These are phyloP conservation scores for Acanthamoeba royreba DNA, from an alignment of 208 protist species.

Conservation along the genomic window DNA sequence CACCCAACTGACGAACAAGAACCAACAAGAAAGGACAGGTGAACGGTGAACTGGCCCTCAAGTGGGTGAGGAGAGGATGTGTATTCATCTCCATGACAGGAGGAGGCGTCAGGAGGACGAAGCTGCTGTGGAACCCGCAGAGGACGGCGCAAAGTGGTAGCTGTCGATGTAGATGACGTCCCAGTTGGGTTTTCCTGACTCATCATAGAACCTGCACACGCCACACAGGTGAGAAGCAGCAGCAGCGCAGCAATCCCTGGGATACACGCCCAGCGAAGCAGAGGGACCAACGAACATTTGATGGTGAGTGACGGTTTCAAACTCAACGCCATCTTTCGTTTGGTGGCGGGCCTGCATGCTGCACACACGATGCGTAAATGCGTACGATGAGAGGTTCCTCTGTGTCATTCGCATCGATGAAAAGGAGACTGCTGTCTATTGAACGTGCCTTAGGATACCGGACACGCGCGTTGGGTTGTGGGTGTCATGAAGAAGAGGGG, in stretches of 20 bases:
- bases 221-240: not conserved
- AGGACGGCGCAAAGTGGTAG: not conserved
- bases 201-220: not conserved
- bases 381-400: not conserved
- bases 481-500: not conserved
- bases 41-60: too few relatives aligned
- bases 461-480: not conserved
- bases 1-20: too few relatives aligned
- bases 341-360: not conserved
- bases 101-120: too few relatives aligned
- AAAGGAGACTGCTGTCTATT: not conserved
- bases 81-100: too few relatives aligned
- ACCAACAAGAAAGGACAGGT: too few relatives aligned
- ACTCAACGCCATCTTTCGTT: constrained; percentile 2
- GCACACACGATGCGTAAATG: not conserved
- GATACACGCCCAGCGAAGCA: not conserved
- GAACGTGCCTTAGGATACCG: not conserved
- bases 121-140: not conserved
- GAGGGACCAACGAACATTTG: not conserved
- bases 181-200: not conserved
- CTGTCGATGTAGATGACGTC: constrained; percentile 6
- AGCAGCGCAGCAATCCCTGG: not conserved
- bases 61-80: too few relatives aligned
- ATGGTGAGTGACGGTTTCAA: not conserved
- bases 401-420: not conserved